These are phyloP conservation scores for Cladophialophora exuberans DNA, from an alignment of 2,329 filamentous ascomycete species.

Conservation along the genomic window DNA sequence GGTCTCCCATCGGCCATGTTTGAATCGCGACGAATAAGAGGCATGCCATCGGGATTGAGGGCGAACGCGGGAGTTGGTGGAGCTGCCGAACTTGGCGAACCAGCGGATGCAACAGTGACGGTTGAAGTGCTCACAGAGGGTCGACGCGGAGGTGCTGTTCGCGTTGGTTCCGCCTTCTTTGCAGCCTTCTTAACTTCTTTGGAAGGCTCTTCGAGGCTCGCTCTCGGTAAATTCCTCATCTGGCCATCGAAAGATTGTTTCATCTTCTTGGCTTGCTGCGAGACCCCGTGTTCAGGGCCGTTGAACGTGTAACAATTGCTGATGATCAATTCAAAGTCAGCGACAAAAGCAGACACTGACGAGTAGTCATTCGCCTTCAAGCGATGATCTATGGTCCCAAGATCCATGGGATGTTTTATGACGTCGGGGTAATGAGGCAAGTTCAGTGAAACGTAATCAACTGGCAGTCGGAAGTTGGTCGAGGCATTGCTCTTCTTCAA, in stretches of 20 bases:
- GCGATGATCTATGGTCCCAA: slow-evolving; percentile 79
- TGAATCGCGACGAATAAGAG: slow-evolving; percentile 83
- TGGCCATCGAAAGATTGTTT: slow-evolving; percentile 63
- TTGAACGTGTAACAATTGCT: slow-evolving; percentile 83
- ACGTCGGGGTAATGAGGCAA: slow-evolving; percentile 75
- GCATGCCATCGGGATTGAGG: slow-evolving; percentile 74
- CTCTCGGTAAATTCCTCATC: slow-evolving; percentile 62
- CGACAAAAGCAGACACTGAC: slow-evolving; percentile 71
- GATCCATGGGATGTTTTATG: slow-evolving; percentile 80
- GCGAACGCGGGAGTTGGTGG: slow-evolving; percentile 67
- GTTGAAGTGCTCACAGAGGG: slow-evolving; percentile 47
- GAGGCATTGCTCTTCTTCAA: slow-evolving; percentile 87
- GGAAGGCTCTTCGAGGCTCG: slow-evolving; percentile 60
- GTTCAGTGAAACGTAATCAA: slow-evolving; percentile 72
- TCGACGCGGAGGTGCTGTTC: slow-evolving; percentile 51
- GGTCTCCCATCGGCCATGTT: slow-evolving; percentile 77
- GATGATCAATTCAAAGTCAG: slow-evolving; percentile 76
- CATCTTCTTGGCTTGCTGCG: slow-evolving; percentile 66
- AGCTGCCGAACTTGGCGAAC: slow-evolving; percentile 49
- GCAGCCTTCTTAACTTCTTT: slow-evolving; percentile 65
- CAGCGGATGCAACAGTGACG: slow-evolving; percentile 38
- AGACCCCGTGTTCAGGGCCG: slow-evolving; percentile 73
- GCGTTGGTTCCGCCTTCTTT: slow-evolving; percentile 43
- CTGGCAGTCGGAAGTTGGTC: slow-evolving; percentile 73
- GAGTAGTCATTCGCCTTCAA: slow-evolving; percentile 72